Conservation (phyloP, 192 early-diverging fungal species). For the Coemansia sp. region DNA sequence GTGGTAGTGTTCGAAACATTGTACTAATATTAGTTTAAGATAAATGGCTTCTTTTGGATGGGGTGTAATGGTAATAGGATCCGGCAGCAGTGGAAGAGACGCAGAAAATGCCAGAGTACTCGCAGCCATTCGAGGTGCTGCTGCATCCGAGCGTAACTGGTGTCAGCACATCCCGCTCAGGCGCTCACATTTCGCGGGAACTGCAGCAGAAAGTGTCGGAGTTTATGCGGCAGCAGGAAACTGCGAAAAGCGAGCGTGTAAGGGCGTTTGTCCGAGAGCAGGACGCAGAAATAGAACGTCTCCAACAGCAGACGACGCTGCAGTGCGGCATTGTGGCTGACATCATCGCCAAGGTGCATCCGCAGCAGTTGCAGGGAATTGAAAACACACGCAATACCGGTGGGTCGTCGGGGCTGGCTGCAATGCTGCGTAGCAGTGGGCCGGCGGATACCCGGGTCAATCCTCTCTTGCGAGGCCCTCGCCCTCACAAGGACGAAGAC, state of each 20-base stretch:
- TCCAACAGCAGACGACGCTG: constrained; percentile 21
- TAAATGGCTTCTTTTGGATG: neutral
- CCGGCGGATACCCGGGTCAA: neutral
- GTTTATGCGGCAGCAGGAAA: constrained; percentile 36
- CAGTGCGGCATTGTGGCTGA: constrained; percentile 34
- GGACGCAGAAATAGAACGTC: constrained; percentile 36
- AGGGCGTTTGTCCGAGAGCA: constrained; percentile 39
- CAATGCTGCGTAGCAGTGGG: constrained; percentile 35
- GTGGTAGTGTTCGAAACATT: too few relatives aligned
- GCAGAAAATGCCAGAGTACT: constrained; percentile 33
- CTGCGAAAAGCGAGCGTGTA: constrained; percentile 41
- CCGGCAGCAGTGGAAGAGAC: constrained; percentile 15
- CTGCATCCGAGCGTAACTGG: constrained; percentile 16
- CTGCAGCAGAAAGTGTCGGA: constrained; percentile 32
- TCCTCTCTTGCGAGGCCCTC: too few relatives aligned
- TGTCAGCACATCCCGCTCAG: neutral
- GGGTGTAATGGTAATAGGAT: neutral
- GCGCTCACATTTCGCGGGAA: constrained; percentile 38
- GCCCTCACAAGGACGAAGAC: neutral
- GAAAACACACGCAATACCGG: constrained; percentile 4
- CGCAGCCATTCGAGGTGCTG: constrained; percentile 44
- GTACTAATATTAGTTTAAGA: neutral
- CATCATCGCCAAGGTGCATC: constrained; percentile 22
- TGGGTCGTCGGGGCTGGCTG: constrained; percentile 43
- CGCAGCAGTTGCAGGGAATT: constrained; percentile 14